Base-by-base conservation (phyloP, 495 filamentous ascomycete genomes). In the Trichoderma orchidacearum region DNA sequence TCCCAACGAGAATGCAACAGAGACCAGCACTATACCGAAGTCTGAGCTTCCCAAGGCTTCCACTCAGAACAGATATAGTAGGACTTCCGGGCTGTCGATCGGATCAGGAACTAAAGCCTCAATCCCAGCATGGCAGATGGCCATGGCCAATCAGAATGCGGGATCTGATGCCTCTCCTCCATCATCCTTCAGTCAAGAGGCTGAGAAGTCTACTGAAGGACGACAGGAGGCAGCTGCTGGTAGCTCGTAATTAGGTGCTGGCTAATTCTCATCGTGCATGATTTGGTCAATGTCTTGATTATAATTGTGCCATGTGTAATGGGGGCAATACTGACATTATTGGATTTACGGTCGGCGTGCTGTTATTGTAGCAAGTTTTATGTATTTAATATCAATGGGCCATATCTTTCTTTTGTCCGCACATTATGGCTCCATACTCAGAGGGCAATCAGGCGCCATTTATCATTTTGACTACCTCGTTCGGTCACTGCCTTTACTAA, bases 61-160 rank as follows among this genome's bases (percentile, higher is more conserved):
- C 6, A 13, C 21, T 28, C 13, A 29, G 23, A 58, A 27, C 41
- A 48, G 21, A 3, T 53, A 30, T 15, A 31, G 67, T 57, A 68
- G 70, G 55, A 62, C 70, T 18, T 66, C 69, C 11, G 62, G 69
- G 30, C 73, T 68, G 62, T 61, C 67, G 45, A 68, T 62, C 61
- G 68, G 70, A 57, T 71, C 64, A 58, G 72, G 60, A 60, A 67
- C 57, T 66, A 78, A 74, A 63, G 82, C 86, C 7, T 85, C 85
- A n/a, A 96, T 96, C 61, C 90, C 90, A 1, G 81, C 85, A 1
- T 96, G 90, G 90, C 90, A 96, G 70, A 80, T 95, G 81, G 83
- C 85, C 17, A 81, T 83, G 41, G 79, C 84, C 45, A 83, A 78
- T 64, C 82, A 81, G 64, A 76, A 71, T 27, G 60, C 62, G 1